Evolutionary conservation across 768 basidiomycete species (phyloP).

Genomic region (Lentinula edodes): DNA sequence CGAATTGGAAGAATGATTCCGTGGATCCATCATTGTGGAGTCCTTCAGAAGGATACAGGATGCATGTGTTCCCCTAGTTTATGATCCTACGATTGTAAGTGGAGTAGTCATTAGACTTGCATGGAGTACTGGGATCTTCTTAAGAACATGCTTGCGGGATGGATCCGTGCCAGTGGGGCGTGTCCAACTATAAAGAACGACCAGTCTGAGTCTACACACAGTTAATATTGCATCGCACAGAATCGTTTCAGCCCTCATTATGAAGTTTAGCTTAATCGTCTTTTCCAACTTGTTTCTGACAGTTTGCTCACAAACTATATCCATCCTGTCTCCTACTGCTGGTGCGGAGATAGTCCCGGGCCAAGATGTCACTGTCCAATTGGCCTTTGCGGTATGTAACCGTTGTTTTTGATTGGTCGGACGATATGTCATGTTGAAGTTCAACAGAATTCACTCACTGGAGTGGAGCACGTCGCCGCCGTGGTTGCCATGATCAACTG

Average conservation of each 20-base stretch:
- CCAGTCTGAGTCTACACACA: too few species aligned
- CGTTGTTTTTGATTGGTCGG: background rate
- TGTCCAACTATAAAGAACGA: background rate
- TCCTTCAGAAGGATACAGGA: background rate
- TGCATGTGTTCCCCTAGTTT: background rate
- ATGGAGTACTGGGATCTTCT: background rate
- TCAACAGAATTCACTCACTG: conserved; percentile 2
- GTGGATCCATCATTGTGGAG: background rate
- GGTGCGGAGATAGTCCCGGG: background rate
- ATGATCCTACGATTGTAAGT: background rate
- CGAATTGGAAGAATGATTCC: background rate
- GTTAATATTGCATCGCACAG: background rate
- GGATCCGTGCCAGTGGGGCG: background rate
- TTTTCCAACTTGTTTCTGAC: background rate
- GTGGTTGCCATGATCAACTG: conserved; percentile 2
- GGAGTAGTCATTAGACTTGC: background rate
- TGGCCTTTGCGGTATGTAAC: background rate
- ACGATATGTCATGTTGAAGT: background rate
- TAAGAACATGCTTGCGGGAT: background rate
- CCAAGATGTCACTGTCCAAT: background rate
- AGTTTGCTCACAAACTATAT: background rate
- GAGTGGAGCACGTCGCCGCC: background rate
- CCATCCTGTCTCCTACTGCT: background rate
- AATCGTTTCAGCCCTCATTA: background rate
- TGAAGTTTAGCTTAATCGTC: background rate